Evolutionary conservation across 2,329 filamentous ascomycete genomes (phyloP).

Genomic region (Aureobasidium subglaciale): DNA sequence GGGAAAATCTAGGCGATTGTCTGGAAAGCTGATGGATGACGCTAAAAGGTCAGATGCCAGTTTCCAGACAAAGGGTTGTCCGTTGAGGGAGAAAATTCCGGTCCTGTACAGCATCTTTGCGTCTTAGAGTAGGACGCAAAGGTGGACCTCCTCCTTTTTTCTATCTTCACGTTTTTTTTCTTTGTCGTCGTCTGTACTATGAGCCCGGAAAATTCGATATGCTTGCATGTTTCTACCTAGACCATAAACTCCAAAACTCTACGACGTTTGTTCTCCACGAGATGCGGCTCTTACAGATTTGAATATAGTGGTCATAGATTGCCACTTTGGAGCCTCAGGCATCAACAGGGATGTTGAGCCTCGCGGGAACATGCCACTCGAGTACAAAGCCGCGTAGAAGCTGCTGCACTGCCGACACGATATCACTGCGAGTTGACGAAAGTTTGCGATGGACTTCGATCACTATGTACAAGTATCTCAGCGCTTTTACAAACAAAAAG

Average conservation of each 20-base stretch:
- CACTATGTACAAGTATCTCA: too few relatives aligned
- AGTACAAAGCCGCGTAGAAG: too few relatives aligned
- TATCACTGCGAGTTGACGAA: too few relatives aligned
- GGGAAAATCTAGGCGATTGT: conserved; percentile 5
- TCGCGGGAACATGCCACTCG: too few relatives aligned
- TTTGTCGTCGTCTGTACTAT: conserved; percentile 16
- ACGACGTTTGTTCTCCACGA: neutral
- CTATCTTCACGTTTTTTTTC: conserved; percentile 10
- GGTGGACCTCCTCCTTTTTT: conserved; percentile 4
- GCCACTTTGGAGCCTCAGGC: neutral
- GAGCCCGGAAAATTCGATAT: conserved; percentile 14
- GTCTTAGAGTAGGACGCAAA: neutral
- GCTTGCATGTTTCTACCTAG: conserved; percentile 14
- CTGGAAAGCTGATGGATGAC: conserved; percentile 4
- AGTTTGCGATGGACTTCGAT: too few relatives aligned
- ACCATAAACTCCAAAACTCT: neutral
- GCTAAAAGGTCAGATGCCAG: neutral
- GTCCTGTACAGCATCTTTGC: conserved; percentile 15
- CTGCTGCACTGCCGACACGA: too few relatives aligned
- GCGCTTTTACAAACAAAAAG: too few relatives aligned
- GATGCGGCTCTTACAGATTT: neutral
- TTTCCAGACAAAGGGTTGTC: neutral
- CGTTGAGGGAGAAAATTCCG: conserved; percentile 8
- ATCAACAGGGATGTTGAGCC: neutral
- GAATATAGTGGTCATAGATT: conserved; percentile 4